phyloP scores from a whole-genome alignment of 192 early-diverging fungal species.

The Entomortierella beljakovae region DNA sequence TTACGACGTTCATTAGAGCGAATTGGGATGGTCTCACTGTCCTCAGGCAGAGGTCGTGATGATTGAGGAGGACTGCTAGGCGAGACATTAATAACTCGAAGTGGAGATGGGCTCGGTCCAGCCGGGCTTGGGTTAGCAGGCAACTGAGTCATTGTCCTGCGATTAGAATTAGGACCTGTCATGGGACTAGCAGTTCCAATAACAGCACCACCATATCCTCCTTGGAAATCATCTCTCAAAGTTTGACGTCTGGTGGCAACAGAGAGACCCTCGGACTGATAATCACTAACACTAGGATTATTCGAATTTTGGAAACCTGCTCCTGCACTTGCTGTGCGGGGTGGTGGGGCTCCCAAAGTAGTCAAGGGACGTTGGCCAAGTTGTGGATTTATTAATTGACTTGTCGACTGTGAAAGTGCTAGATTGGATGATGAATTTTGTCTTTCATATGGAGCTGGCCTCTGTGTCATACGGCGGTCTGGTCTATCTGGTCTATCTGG shows the following conservation, averaged over 20 bases:
- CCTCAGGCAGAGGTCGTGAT: conserved; percentile 6
- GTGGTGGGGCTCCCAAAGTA: conserved; percentile 34
- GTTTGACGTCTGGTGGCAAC: conserved; percentile 42
- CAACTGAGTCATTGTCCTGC: conserved; percentile 29
- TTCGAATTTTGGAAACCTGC: conserved; percentile 10
- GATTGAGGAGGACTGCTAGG: too few relatives aligned
- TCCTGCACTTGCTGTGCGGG: conserved; percentile 34
- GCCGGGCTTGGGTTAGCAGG: conserved; percentile 27
- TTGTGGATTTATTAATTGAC: conserved; percentile 46
- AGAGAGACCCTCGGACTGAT: conserved; percentile 37
- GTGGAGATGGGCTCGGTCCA: conserved; percentile 23
- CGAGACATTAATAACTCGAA: conserved; percentile 45
- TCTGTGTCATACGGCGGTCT: conserved; percentile 40
- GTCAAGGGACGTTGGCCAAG: conserved; percentile 42
- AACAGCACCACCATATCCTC: conserved; percentile 48
- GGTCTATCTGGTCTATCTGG: conserved; percentile 41
- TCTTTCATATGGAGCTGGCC: conserved; percentile 29
- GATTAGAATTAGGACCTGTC: conserved; percentile 15
- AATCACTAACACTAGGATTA: too few relatives aligned
- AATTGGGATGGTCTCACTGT: neutral
- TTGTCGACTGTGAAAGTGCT: too few relatives aligned
- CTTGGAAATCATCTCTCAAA: too few relatives aligned
- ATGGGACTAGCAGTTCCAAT: conserved; percentile 29
- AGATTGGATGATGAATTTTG: conserved; percentile 14
- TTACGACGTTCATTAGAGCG: conserved; percentile 1